Evolutionary conservation across 345 rosid genomes (phyloP).

Genomic region (Pelargonium nanum): DNA sequence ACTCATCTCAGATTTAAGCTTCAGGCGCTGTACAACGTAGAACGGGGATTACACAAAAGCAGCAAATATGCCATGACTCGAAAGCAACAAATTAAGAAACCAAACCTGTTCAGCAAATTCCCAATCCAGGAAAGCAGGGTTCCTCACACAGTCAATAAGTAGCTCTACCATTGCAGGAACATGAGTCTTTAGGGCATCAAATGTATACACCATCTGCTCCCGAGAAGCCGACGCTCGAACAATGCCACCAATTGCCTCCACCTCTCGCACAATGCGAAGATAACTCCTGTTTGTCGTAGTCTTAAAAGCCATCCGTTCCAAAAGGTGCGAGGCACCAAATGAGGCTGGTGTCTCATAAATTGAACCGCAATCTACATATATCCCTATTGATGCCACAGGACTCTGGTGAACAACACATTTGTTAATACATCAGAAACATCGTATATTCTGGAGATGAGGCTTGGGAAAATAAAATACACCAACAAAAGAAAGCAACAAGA

Average conservation of each 20-base stretch:
- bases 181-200: conserved; percentile 85
- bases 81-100: background rate
- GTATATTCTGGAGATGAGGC: background rate
- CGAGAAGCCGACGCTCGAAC: conserved; percentile 70
- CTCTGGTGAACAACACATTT: conserved; percentile 28
- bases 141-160: conserved; percentile 75
- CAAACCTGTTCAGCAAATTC: conserved; percentile 73
- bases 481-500: conserved; percentile 3
- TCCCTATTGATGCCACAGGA: conserved; percentile 74
- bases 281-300: conserved; percentile 74
- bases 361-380: conserved; percentile 65
- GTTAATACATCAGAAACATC: conserved; percentile 6
- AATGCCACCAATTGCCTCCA: conserved; percentile 81
- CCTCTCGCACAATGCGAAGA: conserved; percentile 64
- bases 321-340: conserved; percentile 66
- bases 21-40: conserved; percentile 45
- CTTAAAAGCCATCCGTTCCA: conserved; percentile 89
- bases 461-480: background rate
- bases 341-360: conserved; percentile 57
- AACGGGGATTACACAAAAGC: background rate
- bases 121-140: conserved; percentile 91
- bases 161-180: conserved; percentile 89
- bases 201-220: conserved; percentile 75
- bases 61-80: background rate
- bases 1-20: conserved; percentile 54